phyloP scores from a whole-genome alignment of 768 basidiomycete species.

The Dacryopinax spathularia region DNA sequence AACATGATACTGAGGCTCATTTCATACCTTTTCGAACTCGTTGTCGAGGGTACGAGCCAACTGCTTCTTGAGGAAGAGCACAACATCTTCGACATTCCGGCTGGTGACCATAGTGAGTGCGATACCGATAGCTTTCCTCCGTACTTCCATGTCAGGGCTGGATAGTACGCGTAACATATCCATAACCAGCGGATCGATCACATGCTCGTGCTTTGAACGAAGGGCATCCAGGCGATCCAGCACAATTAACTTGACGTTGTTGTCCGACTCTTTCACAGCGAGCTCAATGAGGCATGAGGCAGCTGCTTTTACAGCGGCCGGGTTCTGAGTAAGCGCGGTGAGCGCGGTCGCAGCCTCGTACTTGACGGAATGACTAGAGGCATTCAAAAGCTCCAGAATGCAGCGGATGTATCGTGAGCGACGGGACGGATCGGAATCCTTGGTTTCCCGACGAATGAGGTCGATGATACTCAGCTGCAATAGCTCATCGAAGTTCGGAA shows the following conservation, averaged over 20 bases:
- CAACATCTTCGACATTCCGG: slow-evolving; percentile 92
- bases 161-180: slow-evolving; percentile 77
- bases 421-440: slow-evolving; percentile 40
- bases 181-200: slow-evolving; percentile 86
- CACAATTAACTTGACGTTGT: slow-evolving; percentile 97
- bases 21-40: slow-evolving; percentile 77
- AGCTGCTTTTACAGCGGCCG: slow-evolving; percentile 90
- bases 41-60: slow-evolving; percentile 83
- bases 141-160: slow-evolving; percentile 92
- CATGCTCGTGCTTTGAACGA: slow-evolving; percentile 69
- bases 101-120: slow-evolving; percentile 87
- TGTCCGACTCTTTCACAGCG: slow-evolving; percentile 90
- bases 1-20: background rate
- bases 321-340: slow-evolving; percentile 86
- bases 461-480: slow-evolving; percentile 95
- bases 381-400: slow-evolving; percentile 84
- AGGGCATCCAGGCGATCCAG: slow-evolving; percentile 77
- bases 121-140: slow-evolving; percentile 77
- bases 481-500: slow-evolving; percentile 71
- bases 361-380: slow-evolving; percentile 83
- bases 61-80: slow-evolving; percentile 93
- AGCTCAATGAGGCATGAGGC: slow-evolving; percentile 79
- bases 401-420: slow-evolving; percentile 73
- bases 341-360: slow-evolving; percentile 95
- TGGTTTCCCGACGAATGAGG: slow-evolving; percentile 79